Percentiles rank a stretch among this genome's conserved stretches.
These are phyloP conservation scores for Teratosphaeria zuluensis DNA, from an alignment of 2,329 filamentous ascomycete species.

Conservation along the genomic window DNA sequence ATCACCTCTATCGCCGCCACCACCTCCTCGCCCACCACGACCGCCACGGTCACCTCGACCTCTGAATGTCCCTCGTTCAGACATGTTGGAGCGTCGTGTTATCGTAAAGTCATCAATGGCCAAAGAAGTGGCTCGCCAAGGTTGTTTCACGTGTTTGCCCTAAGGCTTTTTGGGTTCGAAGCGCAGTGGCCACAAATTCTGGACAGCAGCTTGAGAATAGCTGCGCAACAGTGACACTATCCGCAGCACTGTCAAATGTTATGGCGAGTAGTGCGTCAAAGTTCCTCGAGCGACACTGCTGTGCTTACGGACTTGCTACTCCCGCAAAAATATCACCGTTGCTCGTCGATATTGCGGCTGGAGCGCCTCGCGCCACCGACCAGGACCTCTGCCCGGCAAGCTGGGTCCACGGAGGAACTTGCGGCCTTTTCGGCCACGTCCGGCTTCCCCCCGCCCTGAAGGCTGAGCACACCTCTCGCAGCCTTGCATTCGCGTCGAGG, in stretches of 20 bases:
- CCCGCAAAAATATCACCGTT: background rate
- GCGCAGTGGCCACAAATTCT: background rate
- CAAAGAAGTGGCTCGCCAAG: background rate
- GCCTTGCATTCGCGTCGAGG: background rate
- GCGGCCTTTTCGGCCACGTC: background rate
- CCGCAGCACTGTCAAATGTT: too few relatives aligned
- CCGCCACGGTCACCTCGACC: conserved; percentile 33
- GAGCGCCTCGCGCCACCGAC: background rate
- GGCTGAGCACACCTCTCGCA: background rate
- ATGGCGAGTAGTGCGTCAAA: too few relatives aligned
- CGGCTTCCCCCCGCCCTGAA: background rate
- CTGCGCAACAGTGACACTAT: too few relatives aligned
- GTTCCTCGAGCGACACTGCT: too few relatives aligned
- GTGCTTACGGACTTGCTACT: background rate
- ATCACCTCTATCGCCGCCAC: conserved; percentile 21
- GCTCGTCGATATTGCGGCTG: background rate
- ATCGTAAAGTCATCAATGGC: background rate
- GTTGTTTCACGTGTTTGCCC: background rate
- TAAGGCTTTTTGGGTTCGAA: background rate
- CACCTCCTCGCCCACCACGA: conserved; percentile 31
- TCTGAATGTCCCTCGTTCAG: conserved; percentile 45
- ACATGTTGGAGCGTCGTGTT: conserved; percentile 33
- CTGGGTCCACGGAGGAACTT: background rate
- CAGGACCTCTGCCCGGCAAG: background rate
- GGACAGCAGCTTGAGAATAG: background rate